Evolutionary conservation across 2,329 filamentous ascomycete genomes (phyloP).

Genomic region (Claviceps paspali): DNA sequence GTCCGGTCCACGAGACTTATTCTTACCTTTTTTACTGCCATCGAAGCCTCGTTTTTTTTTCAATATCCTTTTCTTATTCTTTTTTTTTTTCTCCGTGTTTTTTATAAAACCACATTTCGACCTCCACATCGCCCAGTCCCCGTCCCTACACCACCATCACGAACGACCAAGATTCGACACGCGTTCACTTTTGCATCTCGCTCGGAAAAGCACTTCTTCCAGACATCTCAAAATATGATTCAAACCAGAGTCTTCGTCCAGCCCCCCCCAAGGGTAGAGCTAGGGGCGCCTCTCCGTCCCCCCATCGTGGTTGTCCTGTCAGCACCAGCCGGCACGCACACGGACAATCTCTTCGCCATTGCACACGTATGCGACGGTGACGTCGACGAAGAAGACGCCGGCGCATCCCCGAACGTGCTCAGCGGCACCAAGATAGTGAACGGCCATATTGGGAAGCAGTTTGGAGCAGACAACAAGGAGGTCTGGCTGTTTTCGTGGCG

Average conservation of each 20-base stretch:
- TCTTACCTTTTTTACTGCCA: background rate
- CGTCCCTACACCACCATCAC: no score
- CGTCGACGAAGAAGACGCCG: background rate
- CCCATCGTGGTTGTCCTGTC: slow-evolving; percentile 8
- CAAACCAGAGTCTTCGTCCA: slow-evolving; percentile 11
- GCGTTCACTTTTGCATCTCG: background rate
- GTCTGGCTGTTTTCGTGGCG: background rate
- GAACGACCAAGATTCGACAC: background rate
- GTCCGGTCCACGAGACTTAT: background rate
- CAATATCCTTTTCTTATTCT: no score
- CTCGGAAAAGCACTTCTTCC: background rate
- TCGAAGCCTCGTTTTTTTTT: no score
- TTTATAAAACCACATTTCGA: background rate
- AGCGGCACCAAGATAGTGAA: background rate
- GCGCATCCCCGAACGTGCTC: background rate
- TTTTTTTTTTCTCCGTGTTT: no score
- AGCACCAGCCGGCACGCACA: background rate
- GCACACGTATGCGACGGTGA: no score
- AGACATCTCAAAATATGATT: slow-evolving; percentile 5
- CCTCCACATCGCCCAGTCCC: background rate
- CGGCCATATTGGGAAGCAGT: background rate
- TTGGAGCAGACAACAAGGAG: background rate
- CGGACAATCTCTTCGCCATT: background rate
- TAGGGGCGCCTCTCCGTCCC: slow-evolving; percentile 10
- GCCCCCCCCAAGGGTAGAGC: slow-evolving; percentile 10